Base-by-base conservation (phyloP, 2,329 filamentous ascomycete species). In the Exophiala spinifera region DNA sequence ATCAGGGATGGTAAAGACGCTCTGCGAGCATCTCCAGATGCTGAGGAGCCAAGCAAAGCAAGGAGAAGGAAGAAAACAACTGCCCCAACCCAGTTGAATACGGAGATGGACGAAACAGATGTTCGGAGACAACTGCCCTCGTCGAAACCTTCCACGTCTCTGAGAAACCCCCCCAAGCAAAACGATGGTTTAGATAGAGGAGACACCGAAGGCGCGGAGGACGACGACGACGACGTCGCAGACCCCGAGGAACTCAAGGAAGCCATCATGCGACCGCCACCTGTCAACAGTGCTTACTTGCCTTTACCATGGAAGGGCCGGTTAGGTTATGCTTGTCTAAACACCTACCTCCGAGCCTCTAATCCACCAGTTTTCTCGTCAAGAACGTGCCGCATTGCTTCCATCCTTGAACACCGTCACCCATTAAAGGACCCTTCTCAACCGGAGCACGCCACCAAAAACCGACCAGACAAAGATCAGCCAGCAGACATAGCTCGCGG, bases 231-330 rank as follows among this genome's bases (percentile, higher is more conserved):
- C 6, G 72, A 79, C 19, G 68, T 69, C 3, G 73, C 76, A 8
- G 78, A 82, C 20, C 75, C 79, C 37, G 78, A 81, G 62, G 82
- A 85, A 63, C 70, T 85, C 46, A 76, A 81, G 60, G 77, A 79
- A 62, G 82, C 83, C 17, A 64, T 80, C 20, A 76, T 79, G 7
- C 77, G 89, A 51, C 81, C 86, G 11, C 89, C 90, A 5, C 83
- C 91, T 0, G 84, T 95, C 14, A 88, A 96, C 65, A 96, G 90
- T 66, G 82, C 82, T 60, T 89, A 86, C 65, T 76, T 96, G 17
- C 92, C 92, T 20, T 70, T 96, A 19, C 92, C 91, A 0, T 96
- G 91, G 91, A 90, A 86, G 72, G 92, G 92, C 1, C 81, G 91
- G 23, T 69, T 96, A 57, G 91, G 91, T 54, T 96, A 95, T 79